These are phyloP conservation scores for Podaxis pistillaris DNA, from an alignment of 768 basidiomycete genomes.

Conservation along the genomic window DNA sequence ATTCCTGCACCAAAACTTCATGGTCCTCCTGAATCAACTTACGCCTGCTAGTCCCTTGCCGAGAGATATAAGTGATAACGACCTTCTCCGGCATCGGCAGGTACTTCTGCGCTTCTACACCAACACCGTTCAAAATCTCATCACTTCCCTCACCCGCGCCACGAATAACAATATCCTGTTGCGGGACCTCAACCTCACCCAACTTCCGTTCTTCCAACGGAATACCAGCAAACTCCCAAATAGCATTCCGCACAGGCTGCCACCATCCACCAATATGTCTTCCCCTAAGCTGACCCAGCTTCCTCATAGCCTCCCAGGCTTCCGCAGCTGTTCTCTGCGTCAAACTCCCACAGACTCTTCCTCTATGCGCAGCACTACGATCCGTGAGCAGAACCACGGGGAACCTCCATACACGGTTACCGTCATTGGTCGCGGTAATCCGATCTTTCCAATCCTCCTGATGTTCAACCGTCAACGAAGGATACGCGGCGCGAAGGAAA, in stretches of 20 bases:
- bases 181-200: conserved; percentile 12
- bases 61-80: conserved; percentile 71
- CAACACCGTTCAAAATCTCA: conserved; percentile 21
- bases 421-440: conserved; percentile 27
- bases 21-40: conserved; percentile 59
- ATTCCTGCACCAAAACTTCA: conserved; percentile 44
- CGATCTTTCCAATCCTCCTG: conserved; percentile 74
- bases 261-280: conserved; percentile 65
- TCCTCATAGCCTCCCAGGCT: conserved; percentile 55
- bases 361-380: conserved; percentile 75
- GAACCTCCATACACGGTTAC: conserved; percentile 66
- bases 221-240: conserved; percentile 65
- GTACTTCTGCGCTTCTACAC: conserved; percentile 25
- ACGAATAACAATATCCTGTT: conserved; percentile 10
- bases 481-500: conserved; percentile 73
- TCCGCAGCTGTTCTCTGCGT: conserved; percentile 74
- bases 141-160: conserved; percentile 15
- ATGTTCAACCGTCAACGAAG: conserved; percentile 65
- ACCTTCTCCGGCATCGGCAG: conserved; percentile 46
- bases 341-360: conserved; percentile 55
- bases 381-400: conserved; percentile 69
- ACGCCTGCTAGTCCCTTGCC: conserved; percentile 53
- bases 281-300: conserved; percentile 32
- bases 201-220: neutral
- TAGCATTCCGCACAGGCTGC: conserved; percentile 65